Conservation (phyloP, 768 basidiomycete species). For the Lentinula aciculospora region DNA sequence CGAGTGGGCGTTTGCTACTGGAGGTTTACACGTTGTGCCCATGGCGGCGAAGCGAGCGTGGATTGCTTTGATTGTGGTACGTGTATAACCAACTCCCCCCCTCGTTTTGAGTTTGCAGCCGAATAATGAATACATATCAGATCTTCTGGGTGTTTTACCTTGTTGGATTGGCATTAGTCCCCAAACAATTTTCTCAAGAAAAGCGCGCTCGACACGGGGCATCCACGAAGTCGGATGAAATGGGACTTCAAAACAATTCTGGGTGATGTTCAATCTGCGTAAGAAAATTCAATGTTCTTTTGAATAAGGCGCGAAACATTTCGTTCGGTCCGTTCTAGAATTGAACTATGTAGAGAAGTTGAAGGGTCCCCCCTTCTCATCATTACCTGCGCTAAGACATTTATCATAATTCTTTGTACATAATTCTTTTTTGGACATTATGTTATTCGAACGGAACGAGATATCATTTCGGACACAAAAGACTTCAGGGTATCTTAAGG, state of each 20-base stretch:
- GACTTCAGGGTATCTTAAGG: not conserved
- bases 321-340: not conserved
- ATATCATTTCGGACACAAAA: not conserved
- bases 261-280: not conserved
- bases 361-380: not conserved
- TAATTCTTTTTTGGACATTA: too few species aligned
- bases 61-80: constrained; percentile 38
- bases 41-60: constrained; percentile 37
- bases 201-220: not conserved
- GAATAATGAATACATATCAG: constrained; percentile 18
- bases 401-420: too few species aligned
- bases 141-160: constrained; percentile 43
- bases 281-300: not conserved
- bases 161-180: constrained; percentile 35
- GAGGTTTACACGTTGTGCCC: constrained; percentile 29
- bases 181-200: constrained; percentile 42
- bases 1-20: constrained; percentile 33
- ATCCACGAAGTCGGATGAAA: constrained; percentile 2
- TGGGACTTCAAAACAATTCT: not conserved
- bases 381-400: not conserved
- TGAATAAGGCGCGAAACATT: not conserved
- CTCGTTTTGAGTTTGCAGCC: not conserved
- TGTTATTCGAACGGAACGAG: too few species aligned
- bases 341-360: not conserved
- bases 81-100: constrained; percentile 10